A percentile compares a stretch with the other conserved stretches of the same genome.
Conservation (phyloP, 345 rosid species). For the Syzygium aromaticum region DNA sequence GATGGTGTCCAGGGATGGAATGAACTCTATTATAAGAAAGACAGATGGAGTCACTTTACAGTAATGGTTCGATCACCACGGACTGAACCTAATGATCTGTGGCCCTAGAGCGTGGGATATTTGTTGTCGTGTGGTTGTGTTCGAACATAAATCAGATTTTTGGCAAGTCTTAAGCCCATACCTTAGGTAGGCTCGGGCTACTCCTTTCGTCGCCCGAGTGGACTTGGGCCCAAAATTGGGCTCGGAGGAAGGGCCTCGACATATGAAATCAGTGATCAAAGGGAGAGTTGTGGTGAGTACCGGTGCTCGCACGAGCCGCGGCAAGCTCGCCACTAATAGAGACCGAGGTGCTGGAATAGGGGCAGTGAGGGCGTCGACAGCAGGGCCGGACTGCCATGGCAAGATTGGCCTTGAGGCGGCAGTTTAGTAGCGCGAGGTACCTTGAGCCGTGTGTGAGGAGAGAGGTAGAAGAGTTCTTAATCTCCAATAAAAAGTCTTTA, state of each 20-base stretch:
- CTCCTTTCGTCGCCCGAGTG: not conserved
- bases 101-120: not conserved
- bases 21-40: too few species aligned
- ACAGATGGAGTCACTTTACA: too few species aligned
- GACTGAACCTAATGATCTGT: too few species aligned
- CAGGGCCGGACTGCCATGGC: not conserved
- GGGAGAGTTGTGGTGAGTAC: not conserved
- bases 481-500: not conserved
- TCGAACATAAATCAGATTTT: not conserved
- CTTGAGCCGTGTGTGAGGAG: not conserved
- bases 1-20: too few species aligned
- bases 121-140: not conserved
- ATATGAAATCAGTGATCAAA: not conserved
- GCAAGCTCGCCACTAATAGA: not conserved
- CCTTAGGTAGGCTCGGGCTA: not conserved
- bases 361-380: not conserved
- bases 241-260: not conserved
- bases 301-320: not conserved
- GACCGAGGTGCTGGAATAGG: not conserved
- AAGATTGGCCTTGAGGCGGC: not conserved
- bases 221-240: not conserved
- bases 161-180: too few species aligned
- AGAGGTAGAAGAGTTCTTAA: not conserved
- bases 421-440: not conserved
- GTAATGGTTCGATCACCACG: too few species aligned